Evolutionary conservation across 2,329 filamentous ascomycete genomes (phyloP), one percentile per base, ranked within the genome.

Genomic region (Pseudogymnoascus pannorum): DNA sequence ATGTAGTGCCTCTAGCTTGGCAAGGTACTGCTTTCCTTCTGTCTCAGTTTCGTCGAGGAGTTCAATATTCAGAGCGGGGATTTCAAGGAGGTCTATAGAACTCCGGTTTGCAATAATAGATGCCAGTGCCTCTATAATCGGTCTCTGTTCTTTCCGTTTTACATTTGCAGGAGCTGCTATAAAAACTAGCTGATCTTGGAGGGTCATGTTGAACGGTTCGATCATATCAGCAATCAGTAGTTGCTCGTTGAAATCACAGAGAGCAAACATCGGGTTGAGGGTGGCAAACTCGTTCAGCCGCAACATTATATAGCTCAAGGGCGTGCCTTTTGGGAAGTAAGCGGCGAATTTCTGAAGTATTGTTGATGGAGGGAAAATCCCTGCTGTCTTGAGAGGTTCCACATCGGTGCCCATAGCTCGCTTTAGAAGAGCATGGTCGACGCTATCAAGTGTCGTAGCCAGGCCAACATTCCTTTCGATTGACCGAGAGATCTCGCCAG

Each of bases 261-360:
- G 76, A 65, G 87, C 84, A 73, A 91, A 97, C 1, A 82, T 80
- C 0, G 80, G 74, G 60, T 87, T 83, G 8, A 89, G 76, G 26
- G 79, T 77, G 2, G 85, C 82, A 7, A 93, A 79, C 61, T 91
- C 87, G 64, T 88, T 80, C 57, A 97, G 78, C 2, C 89, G 88
- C 64, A 87, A 79, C 61, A 97, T 75, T 63, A 97, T 86, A 70
- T 92, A 96, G 65, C 86, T 88, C 67, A 97, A 88, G 0, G 92
- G 91, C 0, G 90, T 92, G 5, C 83, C 81, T 0, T 85, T 82
- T 0, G 92, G 91, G 68, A 96, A 96, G 71, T 93, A 94, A 2
- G 83, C 81, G 1, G 89, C 82, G 70, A 97, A 94, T 6, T 84
- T 82, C 70, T 94, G 85, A 33, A 96, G 77, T 2, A 91, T 80